Evolutionary conservation across 2,329 filamentous ascomycete species (phyloP).

Genomic region (Colletotrichum trifolii): DNA sequence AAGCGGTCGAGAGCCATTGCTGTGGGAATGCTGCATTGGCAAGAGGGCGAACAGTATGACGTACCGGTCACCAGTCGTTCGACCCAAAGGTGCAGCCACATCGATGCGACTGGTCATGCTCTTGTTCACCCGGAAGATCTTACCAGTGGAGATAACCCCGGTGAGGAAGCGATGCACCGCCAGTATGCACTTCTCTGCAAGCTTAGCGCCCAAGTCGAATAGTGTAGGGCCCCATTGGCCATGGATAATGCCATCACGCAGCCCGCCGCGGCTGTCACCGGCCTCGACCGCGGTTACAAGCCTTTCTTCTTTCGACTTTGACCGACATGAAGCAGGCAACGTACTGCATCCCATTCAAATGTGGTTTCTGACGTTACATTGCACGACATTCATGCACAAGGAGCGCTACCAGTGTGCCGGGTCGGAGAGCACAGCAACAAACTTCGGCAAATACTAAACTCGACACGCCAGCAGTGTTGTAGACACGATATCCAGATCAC

Average conservation of each 20-base stretch:
- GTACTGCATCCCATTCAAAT: slow-evolving; percentile 7
- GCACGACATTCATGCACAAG: slow-evolving; percentile 41
- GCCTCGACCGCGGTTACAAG: slow-evolving; percentile 18
- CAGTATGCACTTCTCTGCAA: slow-evolving; percentile 9
- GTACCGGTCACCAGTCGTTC: background rate
- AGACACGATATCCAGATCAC: slow-evolving; percentile 8
- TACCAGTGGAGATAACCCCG: slow-evolving; percentile 10
- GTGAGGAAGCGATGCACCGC: slow-evolving; percentile 12
- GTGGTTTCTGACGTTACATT: slow-evolving; percentile 24
- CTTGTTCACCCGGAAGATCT: slow-evolving; percentile 9
- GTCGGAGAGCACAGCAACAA: slow-evolving; percentile 19
- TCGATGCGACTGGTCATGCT: slow-evolving; percentile 7
- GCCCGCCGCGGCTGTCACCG: slow-evolving; percentile 30
- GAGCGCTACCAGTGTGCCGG: slow-evolving; percentile 47
- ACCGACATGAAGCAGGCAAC: slow-evolving; percentile 10
- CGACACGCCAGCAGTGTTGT: slow-evolving; percentile 7
- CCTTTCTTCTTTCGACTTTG: slow-evolving; percentile 12
- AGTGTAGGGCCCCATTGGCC: slow-evolving; percentile 32
- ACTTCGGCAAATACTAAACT: slow-evolving; percentile 10
- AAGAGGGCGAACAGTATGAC: background rate
- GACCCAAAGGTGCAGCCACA: background rate
- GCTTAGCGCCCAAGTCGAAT: slow-evolving; percentile 35
- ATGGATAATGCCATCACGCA: slow-evolving; percentile 23
- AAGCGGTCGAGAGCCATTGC: background rate
- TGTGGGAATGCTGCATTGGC: background rate